Evolutionary conservation across 768 basidiomycete species (phyloP), one percentile per base, ranked within the genome.

Genomic region (Collybia nuda): DNA sequence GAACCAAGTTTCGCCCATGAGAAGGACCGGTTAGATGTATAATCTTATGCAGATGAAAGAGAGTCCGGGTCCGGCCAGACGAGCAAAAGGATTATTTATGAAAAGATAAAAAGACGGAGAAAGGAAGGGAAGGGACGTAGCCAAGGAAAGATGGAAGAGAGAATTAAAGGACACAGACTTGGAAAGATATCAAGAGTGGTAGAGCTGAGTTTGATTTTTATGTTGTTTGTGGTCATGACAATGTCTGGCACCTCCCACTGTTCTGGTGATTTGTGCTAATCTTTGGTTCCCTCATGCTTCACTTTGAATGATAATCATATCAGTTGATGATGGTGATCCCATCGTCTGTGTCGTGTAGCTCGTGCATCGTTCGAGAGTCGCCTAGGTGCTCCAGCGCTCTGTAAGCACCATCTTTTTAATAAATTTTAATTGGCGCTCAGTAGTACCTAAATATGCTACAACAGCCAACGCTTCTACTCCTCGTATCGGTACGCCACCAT

Each of bases 401-500:
- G 14, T 32, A 11, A 14, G 14, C 21, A 18, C 18, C 12, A 42
- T 23, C 41, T 23, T 15, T 22, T 19, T 23, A 42, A 2, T 42
- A 23, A 3, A n/a, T n/a, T n/a, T n/a, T n/a, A n/a, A n/a, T n/a
- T n/a, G n/a, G n/a, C n/a, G n/a, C n/a, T n/a, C n/a, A n/a, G n/a
- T 41, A 12, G 40, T 17, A 32, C 44, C 28, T 40, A 44, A 28
- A 47, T 38, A 35, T 41, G 11, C 26, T 42, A 12, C 26, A 9
- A 26, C 15, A 14, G 8, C 18, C 19, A 35, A 50, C 45, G 47
- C 51, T 32, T 48, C 63, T 75, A 90, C 57, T 88, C 89, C 52
- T 93, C 93, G 55, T 93, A 94, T 32, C 94, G 82, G 74, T 98
- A 98, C 4, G 95, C 94, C 41, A 98, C 96, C 90, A 98, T 92